Evolutionary conservation across 2,329 filamentous ascomycete species (phyloP), one percentile per base, ranked within the genome.

Genomic region (Colletotrichum phormii): DNA sequence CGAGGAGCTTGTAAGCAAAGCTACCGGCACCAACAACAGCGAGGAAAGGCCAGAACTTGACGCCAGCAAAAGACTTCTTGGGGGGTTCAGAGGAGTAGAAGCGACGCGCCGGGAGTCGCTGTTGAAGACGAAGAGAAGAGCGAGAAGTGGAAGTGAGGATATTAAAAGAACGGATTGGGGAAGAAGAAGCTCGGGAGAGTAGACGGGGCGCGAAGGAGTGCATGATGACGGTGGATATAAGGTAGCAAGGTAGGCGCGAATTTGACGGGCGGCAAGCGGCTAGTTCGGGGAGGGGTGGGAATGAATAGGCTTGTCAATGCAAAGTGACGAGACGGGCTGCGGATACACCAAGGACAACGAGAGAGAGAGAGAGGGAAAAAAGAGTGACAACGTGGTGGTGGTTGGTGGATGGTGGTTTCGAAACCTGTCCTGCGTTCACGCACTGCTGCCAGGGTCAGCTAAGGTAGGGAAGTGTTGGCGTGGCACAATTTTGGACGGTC

Each of bases 41-140:
- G 58, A 87, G n/a, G 75, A 90, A 90, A 2, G 88, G 88, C 87
- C 88, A 89, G 79, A 90, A 89, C 80, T 89, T 89, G 83, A 90
- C 78, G 57, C 76, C 79, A 64, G 78, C 79, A 64, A 78, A 81
- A 55, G 78, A 77, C 57, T 81, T 80, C 68, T 78, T 80, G 12
- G 78, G 71, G 22, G 79, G 82, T 53, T 83, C 78, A 15, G 84
- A 82, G 64, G 85, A 86, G 75, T 86, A 91, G 81, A 77, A 69
- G 63, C 82, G 80, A 64, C 75, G 76, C 60, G 60, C 63, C 59
- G 67, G 66, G 71, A 65, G 31, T 66, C 57, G 74, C 70, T 72
- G 70, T 31, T 65, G 63, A 15, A 31, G 66, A 63, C 46, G 58
- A 18, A 54, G 24, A 22, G 63, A 46, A 53, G 66, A 46, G 55